phyloP scores from a whole-genome alignment of 2,329 filamentous ascomycete species.

The Epichloe aotearoae region DNA sequence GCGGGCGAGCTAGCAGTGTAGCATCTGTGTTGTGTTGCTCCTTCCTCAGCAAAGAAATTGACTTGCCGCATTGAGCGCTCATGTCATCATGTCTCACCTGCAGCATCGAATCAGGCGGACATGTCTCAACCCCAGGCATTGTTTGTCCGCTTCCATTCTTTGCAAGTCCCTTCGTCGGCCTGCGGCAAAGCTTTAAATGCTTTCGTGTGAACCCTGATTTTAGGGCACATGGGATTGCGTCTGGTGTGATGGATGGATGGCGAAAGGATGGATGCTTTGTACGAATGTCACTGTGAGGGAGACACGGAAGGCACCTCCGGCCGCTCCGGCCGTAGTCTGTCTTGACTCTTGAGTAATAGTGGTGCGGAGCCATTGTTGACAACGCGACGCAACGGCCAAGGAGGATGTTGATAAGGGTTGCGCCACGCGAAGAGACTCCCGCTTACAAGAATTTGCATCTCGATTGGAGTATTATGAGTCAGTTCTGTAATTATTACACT shows the following conservation, averaged over 20 bases:
- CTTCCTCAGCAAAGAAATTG: background rate
- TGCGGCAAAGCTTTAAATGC: background rate
- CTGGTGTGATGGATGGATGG: background rate
- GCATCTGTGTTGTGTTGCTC: background rate
- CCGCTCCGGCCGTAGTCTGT: background rate
- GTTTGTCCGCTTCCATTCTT: background rate
- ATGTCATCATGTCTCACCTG: background rate
- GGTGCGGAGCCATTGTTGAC: background rate
- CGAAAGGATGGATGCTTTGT: background rate
- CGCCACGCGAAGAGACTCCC: background rate
- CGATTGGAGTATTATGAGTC: too few relatives aligned
- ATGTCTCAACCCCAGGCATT: background rate
- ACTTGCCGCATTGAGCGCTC: background rate
- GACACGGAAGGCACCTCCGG: background rate
- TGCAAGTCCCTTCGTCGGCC: background rate
- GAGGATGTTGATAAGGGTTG: background rate
- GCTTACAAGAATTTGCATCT: background rate
- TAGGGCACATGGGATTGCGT: background rate
- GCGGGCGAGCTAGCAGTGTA: slow-evolving; percentile 1
- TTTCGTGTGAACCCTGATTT: background rate
- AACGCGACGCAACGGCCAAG: background rate
- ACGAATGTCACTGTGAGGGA: background rate
- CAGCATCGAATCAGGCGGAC: background rate
- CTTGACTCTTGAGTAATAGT: background rate
- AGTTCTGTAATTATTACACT: too few relatives aligned